phyloP scores from a whole-genome alignment of 768 basidiomycete species.

The Rhodotorula kratochvilovae region DNA sequence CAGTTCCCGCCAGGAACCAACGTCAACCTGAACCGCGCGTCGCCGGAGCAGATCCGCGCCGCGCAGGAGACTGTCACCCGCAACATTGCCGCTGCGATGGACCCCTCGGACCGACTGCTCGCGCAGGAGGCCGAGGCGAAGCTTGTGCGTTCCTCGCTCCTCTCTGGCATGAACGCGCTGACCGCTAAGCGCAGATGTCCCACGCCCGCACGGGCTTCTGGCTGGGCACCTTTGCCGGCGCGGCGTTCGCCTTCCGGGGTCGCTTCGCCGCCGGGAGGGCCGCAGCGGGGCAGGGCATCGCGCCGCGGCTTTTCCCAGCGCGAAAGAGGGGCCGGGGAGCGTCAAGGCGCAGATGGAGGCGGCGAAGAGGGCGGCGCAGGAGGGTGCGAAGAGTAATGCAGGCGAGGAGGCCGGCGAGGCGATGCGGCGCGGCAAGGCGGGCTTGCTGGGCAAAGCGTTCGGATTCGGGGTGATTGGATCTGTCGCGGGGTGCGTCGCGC shows the following conservation, averaged over 20 bases:
- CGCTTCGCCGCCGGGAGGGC: slow-evolving; percentile 13
- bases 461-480: slow-evolving; percentile 26
- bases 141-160: neutral
- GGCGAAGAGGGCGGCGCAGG: slow-evolving; percentile 23
- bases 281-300: slow-evolving; percentile 1
- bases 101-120: slow-evolving; percentile 17
- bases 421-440: slow-evolving; percentile 14
- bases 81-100: neutral
- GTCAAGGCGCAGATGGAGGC: slow-evolving; percentile 4
- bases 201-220: slow-evolving; percentile 17
- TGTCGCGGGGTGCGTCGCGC: slow-evolving; percentile 9
- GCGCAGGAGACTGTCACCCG: slow-evolving; percentile 2
- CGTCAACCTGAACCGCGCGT: neutral
- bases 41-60: neutral
- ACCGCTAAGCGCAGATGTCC: neutral
- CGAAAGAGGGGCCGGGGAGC: slow-evolving; percentile 18
- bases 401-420: slow-evolving; percentile 16
- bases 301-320: slow-evolving; percentile 23
- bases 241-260: slow-evolving; percentile 13
- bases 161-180: neutral
- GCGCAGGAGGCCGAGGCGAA: slow-evolving; percentile 3
- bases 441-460: slow-evolving; percentile 25
- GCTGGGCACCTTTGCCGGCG: slow-evolving; percentile 20
- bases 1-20: neutral
- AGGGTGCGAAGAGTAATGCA: slow-evolving; percentile 1